Base-by-base conservation (phyloP, 257 asterid genomes). In the Salvia hispanica region DNA sequence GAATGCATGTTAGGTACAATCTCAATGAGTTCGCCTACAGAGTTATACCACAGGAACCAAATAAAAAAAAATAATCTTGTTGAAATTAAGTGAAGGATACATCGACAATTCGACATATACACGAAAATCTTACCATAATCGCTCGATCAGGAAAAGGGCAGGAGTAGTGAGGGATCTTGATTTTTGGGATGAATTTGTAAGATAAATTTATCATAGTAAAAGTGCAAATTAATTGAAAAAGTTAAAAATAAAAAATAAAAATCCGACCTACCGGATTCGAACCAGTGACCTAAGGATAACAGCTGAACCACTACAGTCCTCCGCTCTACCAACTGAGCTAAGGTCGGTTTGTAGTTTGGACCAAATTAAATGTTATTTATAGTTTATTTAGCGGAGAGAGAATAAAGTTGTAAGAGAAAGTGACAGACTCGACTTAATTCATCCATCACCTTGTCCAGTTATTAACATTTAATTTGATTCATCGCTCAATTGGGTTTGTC, bases 201-300 rank as follows among this genome's bases (percentile, higher is more conserved):
- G 39, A 5, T 34, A 34, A 34, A 0, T 34, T 34, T 34, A 34
- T 34, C 39, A 2, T 2, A 34, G 6, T 7, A 52, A 16, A 16
- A 52, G 2, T 34, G 39, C 39, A 34, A 3, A 5, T 34, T 2
- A 3, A 2, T 34, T 34, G 6, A 40, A 40, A 8, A 58, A 25
- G n/a, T n/a, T n/a, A n/a, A 55, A 4, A 1, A 2, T 1, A 50
- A 15, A 7, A 50, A 15, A 7, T 2, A 25, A 14, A 40, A 6
- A 50, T 80, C 89, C 94, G 95, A 89, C 95, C 90, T 87, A 77
- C 95, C 89, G 95, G 96, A 89, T 78, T 87, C 89, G 96, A 89
- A 89, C 95, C 89, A 88, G 94, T 79, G 88, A 88, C 94, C 89
- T 88, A 88, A 84, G 91, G 91, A 87, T 83, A 28, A 43, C 64